Percentiles rank a stretch among this genome's conserved stretches.
Evolutionary conservation across 345 rosid species (phyloP).

Genomic region (Eucalyptus grandis): DNA sequence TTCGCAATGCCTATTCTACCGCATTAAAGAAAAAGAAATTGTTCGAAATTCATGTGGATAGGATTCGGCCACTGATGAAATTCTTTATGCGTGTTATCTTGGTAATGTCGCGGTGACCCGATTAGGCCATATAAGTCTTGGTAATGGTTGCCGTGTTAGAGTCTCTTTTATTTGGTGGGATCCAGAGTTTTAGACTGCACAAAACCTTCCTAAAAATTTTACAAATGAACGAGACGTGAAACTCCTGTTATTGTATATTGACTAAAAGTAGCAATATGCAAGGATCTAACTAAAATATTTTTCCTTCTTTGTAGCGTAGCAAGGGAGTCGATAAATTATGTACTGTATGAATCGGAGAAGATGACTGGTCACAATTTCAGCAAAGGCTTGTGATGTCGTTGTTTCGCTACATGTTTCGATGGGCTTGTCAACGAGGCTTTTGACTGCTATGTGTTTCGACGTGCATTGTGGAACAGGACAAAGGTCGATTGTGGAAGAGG

Average conservation of each 20-base stretch:
- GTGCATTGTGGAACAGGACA: not conserved
- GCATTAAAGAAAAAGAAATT: not conserved
- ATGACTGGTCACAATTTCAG: constrained; percentile 61
- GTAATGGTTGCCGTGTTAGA: not conserved
- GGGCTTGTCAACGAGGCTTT: not conserved
- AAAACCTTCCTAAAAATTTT: not conserved
- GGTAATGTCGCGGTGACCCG: not conserved
- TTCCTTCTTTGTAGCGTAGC: constrained; percentile 56
- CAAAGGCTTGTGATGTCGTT: constrained; percentile 13
- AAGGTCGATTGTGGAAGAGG: not conserved
- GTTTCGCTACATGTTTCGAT: not conserved
- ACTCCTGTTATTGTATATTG: not conserved
- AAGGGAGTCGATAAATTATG: constrained; percentile 84
- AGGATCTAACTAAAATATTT: not conserved
- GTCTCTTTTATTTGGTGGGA: not conserved
- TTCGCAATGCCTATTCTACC: not conserved
- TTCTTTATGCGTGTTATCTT: not conserved
- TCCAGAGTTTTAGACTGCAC: not conserved
- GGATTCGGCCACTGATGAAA: not conserved
- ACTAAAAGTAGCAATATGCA: not conserved
- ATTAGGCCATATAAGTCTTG: not conserved
- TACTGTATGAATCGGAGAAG: constrained; percentile 66
- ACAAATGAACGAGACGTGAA: not conserved
- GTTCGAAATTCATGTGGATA: not conserved
- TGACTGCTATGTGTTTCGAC: not conserved